Conservation (phyloP, 2,329 filamentous ascomycete species). For the Davidsoniella virescens region DNA sequence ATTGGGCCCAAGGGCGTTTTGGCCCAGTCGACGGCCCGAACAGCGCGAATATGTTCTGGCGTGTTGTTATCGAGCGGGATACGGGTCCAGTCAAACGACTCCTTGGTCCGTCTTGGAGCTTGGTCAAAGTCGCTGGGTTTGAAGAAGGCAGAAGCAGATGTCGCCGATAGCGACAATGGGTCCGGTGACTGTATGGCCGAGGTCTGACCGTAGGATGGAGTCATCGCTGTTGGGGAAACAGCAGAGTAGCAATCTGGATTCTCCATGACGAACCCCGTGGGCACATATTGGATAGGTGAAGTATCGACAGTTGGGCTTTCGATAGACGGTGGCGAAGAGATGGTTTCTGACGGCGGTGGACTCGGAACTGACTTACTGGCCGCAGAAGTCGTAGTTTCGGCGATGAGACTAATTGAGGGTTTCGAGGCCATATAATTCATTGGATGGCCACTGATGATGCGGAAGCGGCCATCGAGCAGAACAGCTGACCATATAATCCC, state of each 20-base stretch:
- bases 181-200: no score
- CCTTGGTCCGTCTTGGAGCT: neutral
- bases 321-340: neutral
- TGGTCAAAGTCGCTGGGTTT: no score
- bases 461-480: constrained; percentile 50
- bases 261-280: no score
- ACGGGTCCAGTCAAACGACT: constrained; percentile 62
- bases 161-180: no score
- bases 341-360: neutral
- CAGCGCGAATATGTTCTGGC: constrained; percentile 56
- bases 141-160: no score
- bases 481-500: constrained; percentile 54
- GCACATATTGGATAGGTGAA: no score
- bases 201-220: no score
- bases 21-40: constrained; percentile 56
- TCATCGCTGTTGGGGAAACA: no score
- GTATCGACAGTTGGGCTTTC: no score
- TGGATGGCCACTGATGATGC: constrained; percentile 45
- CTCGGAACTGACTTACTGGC: neutral
- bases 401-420: constrained; percentile 2
- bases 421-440: constrained; percentile 14
- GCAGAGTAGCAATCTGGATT: no score
- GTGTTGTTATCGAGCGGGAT: constrained; percentile 47
- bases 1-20: constrained; percentile 60
- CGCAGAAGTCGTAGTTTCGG: no score